A percentile compares a stretch with the other conserved stretches of the same genome.
These are phyloP conservation scores for Rhododendron williamsianum DNA, from an alignment of 148 eudicot genomes.

Conservation along the genomic window DNA sequence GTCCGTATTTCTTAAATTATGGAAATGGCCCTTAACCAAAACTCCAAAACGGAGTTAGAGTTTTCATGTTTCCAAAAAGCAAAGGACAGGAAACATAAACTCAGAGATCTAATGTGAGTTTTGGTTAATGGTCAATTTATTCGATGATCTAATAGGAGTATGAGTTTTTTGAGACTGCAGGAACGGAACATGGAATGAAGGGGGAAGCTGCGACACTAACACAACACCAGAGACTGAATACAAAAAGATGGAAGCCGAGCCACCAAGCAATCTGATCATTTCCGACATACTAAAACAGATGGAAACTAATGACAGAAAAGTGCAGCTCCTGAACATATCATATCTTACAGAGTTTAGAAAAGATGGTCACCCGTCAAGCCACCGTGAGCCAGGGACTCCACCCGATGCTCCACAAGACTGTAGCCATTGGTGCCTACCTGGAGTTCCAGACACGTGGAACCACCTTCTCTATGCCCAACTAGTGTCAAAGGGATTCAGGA, in stretches of 20 bases:
- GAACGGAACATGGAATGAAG: slow-evolving; percentile 19
- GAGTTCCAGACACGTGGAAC: slow-evolving; percentile 86
- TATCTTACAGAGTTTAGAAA: slow-evolving; percentile 47
- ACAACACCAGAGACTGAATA: slow-evolving; percentile 36
- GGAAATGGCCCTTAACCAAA: too few species aligned
- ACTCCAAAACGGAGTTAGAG: too few species aligned
- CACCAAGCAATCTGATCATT: slow-evolving; percentile 35
- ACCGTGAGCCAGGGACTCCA: slow-evolving; percentile 56
- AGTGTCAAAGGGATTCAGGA: slow-evolving; percentile 39
- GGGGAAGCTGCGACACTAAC: slow-evolving; percentile 2
- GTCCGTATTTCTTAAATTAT: too few species aligned
- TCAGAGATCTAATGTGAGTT: too few species aligned
- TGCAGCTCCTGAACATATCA: slow-evolving; percentile 35
- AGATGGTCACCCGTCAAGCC: slow-evolving; percentile 61
- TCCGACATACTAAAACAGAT: slow-evolving; percentile 23
- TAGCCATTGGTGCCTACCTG: slow-evolving; percentile 85
- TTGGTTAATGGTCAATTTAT: too few species aligned
- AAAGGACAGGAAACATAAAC: background rate
- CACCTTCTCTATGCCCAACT: slow-evolving; percentile 51
- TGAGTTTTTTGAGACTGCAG: slow-evolving; percentile 27
- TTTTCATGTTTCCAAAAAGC: background rate
- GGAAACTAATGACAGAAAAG: slow-evolving; percentile 15
- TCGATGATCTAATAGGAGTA: too few species aligned
- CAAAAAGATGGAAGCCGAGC: slow-evolving; percentile 34
- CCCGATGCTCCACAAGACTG: slow-evolving; percentile 54